phyloP scores from a whole-genome alignment of 768 basidiomycete genomes.

The Leccinum variicolor region DNA sequence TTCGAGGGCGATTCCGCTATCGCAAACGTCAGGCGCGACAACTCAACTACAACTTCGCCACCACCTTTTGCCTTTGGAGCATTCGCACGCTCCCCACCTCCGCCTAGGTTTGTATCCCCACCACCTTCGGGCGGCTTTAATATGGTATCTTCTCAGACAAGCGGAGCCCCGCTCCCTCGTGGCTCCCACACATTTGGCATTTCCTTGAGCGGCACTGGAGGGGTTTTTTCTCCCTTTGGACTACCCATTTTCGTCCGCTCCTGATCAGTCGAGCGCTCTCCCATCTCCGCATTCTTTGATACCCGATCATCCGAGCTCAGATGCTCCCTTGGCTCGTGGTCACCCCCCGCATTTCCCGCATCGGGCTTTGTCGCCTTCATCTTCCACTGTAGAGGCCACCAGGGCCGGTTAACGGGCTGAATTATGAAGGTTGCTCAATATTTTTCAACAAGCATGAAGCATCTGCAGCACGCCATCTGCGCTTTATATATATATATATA shows the following conservation, averaged over 20 bases:
- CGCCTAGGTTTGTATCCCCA: conserved; percentile 33
- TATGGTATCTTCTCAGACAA: conserved; percentile 24
- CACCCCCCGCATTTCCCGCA: conserved; percentile 37
- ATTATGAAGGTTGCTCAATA: conserved; percentile 38
- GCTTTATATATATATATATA: conserved; percentile 40
- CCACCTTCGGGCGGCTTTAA: conserved; percentile 30
- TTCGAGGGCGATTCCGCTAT: conserved; percentile 23
- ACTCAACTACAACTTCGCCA: conserved; percentile 21
- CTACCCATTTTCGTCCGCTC: conserved; percentile 31
- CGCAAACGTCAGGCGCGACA: conserved; percentile 25
- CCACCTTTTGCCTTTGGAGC: conserved; percentile 23
- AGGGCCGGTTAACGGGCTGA: conserved; percentile 38
- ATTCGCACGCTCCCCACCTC: conserved; percentile 34
- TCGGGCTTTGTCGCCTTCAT: conserved; percentile 37
- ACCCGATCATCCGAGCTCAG: conserved; percentile 35
- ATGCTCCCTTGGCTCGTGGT: conserved; percentile 30
- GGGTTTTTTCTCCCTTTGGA: conserved; percentile 31
- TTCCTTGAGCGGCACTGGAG: conserved; percentile 26
- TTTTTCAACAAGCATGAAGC: conserved; percentile 37
- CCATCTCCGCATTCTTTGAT: conserved; percentile 33
- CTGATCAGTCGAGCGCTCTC: conserved; percentile 25
- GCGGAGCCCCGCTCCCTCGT: conserved; percentile 27
- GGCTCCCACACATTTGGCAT: conserved; percentile 32
- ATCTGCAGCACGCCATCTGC: conserved; percentile 39
- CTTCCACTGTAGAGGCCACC: conserved; percentile 37